Conservation (phyloP, 2,329 filamentous ascomycete genomes). For the Penicillium crustosum region DNA sequence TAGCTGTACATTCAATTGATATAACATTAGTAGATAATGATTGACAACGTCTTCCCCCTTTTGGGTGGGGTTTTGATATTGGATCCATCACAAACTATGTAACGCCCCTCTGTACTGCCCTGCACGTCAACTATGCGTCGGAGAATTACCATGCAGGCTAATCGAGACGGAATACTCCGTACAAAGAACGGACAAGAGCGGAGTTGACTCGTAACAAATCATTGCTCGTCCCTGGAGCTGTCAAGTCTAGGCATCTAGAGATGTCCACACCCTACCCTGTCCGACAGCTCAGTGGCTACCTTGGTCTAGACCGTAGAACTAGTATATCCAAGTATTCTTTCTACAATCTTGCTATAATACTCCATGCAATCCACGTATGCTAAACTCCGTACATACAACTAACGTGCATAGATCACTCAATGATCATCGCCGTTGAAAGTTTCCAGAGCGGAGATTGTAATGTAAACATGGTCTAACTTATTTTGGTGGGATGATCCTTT, state of each 20-base stretch:
- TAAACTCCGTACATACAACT: not conserved
- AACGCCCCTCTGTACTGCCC: not conserved
- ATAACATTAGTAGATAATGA: not conserved
- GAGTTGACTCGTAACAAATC: not conserved
- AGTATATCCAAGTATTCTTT: not conserved
- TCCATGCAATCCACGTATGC: not conserved
- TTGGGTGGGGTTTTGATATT: conserved; percentile 2
- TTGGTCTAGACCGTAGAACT: not conserved
- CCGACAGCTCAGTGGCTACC: not conserved
- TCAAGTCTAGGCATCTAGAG: not conserved
- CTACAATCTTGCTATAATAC: not conserved
- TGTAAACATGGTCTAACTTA: not conserved
- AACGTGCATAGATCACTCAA: not conserved
- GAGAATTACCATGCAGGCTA: not conserved
- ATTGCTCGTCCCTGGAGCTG: not conserved
- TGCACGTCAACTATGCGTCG: not conserved
- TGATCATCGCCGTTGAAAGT: conserved; percentile 19
- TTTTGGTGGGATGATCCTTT: not conserved
- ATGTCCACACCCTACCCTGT: not conserved
- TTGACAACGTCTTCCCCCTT: not conserved
- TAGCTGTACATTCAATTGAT: not conserved
- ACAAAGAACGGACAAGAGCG: not conserved
- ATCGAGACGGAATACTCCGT: not conserved
- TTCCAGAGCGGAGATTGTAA: conserved; percentile 5
- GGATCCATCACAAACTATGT: conserved; percentile 2